Base-by-base conservation (phyloP, 495 filamentous ascomycete species). In the Aspergillus affinis region DNA sequence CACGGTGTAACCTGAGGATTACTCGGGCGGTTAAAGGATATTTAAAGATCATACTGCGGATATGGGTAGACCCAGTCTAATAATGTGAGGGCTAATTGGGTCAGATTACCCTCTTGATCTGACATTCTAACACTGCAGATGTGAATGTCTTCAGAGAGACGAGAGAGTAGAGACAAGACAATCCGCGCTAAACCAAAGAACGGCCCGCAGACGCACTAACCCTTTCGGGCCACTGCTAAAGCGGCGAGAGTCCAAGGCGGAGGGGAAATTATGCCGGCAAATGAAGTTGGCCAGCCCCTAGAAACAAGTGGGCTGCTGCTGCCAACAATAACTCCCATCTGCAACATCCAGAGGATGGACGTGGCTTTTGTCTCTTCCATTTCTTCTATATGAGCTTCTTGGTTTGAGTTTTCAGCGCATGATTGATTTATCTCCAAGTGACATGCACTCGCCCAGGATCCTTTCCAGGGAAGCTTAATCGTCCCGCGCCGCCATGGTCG, bases 401-500 rank as follows among this genome's bases (percentile, higher is more conserved):
- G 7, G 6, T 10, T 32, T 32, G 3, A 6, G 6, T 32, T 6
- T 10, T 8, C 4, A 41, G 36, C 9, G 36, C 12, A 41, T 13
- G 36, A 41, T 41, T 41, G 3, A 41, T 15, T 2, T 41, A 4
- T 12, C 36, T 0, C 12, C 21, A 48, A 6, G 7, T 49, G 47
- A 17, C 10, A 49, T 49, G 47, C 18, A 20, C 18, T 19, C 47
- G 21, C 21, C 47, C n/a, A 20, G 18, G 18, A 26, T 21, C n/a
- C 19, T 12, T 10, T 20, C 47, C 18, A 27, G 45, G 57, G 54
- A 59, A 56, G 54, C 32, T 44, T 58, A 51, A 61, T 57, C 47
- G 27, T 57, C 57, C 49, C 58, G 49, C 29, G 55, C 45, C 47
- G 66, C 61, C 55, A 71, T 71, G 69, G 58, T 61, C 53, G 51